Evolutionary conservation across 1,284 basidiomycete species (phyloP).

Genomic region (Xanthoconium separans): DNA sequence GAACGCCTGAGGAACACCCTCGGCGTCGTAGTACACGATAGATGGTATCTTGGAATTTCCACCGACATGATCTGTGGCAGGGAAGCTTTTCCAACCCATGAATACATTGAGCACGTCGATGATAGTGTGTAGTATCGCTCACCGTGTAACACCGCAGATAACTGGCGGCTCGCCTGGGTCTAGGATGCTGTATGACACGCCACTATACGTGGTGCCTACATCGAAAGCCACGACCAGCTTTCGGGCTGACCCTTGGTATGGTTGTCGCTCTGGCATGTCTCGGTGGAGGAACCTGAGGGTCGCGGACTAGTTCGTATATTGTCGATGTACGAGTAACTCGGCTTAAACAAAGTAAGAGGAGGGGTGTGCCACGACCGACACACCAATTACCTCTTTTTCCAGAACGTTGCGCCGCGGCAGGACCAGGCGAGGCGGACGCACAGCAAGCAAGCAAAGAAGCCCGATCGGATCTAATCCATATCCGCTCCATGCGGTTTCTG

Average conservation of each 20-base stretch:
- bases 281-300: background rate
- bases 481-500: slow-evolving; percentile 6
- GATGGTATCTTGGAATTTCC: slow-evolving; percentile 59
- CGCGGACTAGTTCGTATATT: background rate
- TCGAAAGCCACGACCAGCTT: slow-evolving; percentile 51
- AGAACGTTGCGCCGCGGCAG: slow-evolving; percentile 12
- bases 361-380: background rate
- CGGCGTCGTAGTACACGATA: slow-evolving; percentile 48
- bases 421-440: slow-evolving; percentile 17
- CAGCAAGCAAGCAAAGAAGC: slow-evolving; percentile 2
- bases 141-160: slow-evolving; percentile 45
- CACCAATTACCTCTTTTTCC: background rate
- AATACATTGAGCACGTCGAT: background rate
- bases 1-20: slow-evolving; percentile 43
- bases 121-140: background rate
- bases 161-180: slow-evolving; percentile 46
- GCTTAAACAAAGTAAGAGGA: background rate
- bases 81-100: slow-evolving; percentile 39
- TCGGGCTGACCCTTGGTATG: slow-evolving; percentile 35
- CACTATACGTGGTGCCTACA: slow-evolving; percentile 51
- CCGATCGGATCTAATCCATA: slow-evolving; percentile 13
- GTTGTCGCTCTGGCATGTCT: slow-evolving; percentile 32
- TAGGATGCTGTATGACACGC: slow-evolving; percentile 45
- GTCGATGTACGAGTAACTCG: slow-evolving; percentile 14
- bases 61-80: slow-evolving; percentile 51